Evolutionary conservation across 2,329 filamentous ascomycete genomes (phyloP), one percentile per base, ranked within the genome.

Genomic region (Verticillium tricorpus): DNA sequence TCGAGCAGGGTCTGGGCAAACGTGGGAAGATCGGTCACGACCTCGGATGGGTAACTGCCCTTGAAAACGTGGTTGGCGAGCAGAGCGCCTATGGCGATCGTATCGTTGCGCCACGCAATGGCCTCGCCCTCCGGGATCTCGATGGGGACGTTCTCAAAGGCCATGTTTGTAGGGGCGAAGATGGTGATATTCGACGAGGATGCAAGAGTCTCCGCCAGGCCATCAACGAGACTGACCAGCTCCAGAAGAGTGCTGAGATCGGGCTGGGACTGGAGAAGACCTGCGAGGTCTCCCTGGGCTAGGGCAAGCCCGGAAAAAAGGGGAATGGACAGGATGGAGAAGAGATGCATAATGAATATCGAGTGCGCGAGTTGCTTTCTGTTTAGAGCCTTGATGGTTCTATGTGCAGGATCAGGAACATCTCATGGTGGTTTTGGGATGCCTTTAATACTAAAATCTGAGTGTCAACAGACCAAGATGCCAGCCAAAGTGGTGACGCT

Each of bases 151-250:
- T 66, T 67, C 11, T 61, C 69, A 25, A 77, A 75, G 7, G 74
- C 74, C 2, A 70, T 61, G 65, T 77, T 74, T 15, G 71, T 73
- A 3, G 74, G 74, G 0, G 74, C 74, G 22, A 74, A 68, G 62
- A 73, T 76, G 60, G 70, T 73, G 57, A 73, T 72, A 63, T 76
- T 75, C 37, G 65, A 69, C 1, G 71, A 67, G 17, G 67, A 65
- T 12, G 69, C 65, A 8, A 77, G 70, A 15, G 66, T 70, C 22
- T 74, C 69, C 5, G 73, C 69, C 7, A 75, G 66, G 14, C 67
- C 66, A 3, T 68, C 64, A 8, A 72, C 63, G 22, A 69, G 62
- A 22, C 64, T 25, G 34, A 69, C 67, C 11, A 70, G 65, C 50
- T 67, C 63, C 12, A 68, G 63, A 8, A 70, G 60, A 2, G 67